A percentile compares a stretch with the other conserved stretches of the same genome.
Conservation (phyloP, 129 eudicot genomes). For the Helianthus tuberosus region DNA sequence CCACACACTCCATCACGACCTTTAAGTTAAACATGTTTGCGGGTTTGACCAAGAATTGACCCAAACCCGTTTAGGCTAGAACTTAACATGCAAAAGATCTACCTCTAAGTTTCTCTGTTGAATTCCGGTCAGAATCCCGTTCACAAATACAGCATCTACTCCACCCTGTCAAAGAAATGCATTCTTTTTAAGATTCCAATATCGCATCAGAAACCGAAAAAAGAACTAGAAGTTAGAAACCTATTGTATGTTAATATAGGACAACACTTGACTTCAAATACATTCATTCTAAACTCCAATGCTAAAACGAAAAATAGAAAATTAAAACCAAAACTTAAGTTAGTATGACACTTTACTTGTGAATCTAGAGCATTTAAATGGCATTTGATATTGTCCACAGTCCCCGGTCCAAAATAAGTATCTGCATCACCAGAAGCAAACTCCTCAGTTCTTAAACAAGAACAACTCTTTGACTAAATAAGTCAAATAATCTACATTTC, state of each 20-base stretch:
- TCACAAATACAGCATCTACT: slow-evolving; percentile 91
- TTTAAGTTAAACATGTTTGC: too few species aligned
- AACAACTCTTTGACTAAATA: not conserved
- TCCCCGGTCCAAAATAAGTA: slow-evolving; percentile 88
- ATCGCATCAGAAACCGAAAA: slow-evolving; percentile 5
- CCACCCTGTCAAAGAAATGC: slow-evolving; percentile 47
- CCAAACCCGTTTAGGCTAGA: too few species aligned
- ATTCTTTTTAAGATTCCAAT: not conserved
- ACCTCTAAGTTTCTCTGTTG: slow-evolving; percentile 97
- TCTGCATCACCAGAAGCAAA: slow-evolving; percentile 49
- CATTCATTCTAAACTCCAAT: not conserved
- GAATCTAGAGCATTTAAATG: slow-evolving; percentile 68
- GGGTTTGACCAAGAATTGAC: too few species aligned
- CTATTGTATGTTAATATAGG: not conserved
- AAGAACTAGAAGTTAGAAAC: not conserved
- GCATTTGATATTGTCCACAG: slow-evolving; percentile 67
- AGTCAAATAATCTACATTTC: slow-evolving; percentile 26
- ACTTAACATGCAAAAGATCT: slow-evolving; percentile 16
- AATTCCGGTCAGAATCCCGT: slow-evolving; percentile 70
- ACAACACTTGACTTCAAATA: slow-evolving; percentile 4
- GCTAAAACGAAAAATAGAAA: not conserved
- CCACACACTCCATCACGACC: too few species aligned
- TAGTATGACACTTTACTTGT: slow-evolving; percentile 42
- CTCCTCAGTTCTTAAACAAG: not conserved
- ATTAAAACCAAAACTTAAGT: not conserved